These are phyloP conservation scores for Murraya paniculata DNA, from an alignment of 345 rosid species.

Conservation along the genomic window DNA sequence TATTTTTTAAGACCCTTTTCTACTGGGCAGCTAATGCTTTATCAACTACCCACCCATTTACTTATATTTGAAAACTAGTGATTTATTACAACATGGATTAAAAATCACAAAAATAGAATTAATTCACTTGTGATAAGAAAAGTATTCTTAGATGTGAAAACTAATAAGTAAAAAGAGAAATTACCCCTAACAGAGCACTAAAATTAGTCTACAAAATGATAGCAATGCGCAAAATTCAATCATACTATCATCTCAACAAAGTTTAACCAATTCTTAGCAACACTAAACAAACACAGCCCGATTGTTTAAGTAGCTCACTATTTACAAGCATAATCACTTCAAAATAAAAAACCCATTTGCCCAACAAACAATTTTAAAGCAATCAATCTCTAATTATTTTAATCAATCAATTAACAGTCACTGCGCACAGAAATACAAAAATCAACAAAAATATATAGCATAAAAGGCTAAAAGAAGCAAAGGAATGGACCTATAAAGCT, in stretches of 20 bases:
- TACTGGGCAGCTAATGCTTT: background rate
- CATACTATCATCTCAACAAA: background rate
- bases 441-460: background rate
- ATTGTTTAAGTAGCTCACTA: background rate
- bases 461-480: background rate
- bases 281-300: background rate
- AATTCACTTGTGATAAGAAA: background rate
- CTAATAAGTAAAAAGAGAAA: background rate
- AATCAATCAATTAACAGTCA: background rate
- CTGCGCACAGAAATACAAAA: background rate
- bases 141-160: background rate
- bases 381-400: background rate
- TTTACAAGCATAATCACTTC: background rate
- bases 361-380: background rate
- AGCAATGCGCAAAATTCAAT: background rate
- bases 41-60: too few species aligned
- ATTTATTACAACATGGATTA: background rate
- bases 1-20: background rate
- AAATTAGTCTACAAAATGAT: background rate
- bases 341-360: background rate
- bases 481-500: slow-evolving; percentile 54
- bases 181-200: background rate
- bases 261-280: background rate
- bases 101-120: background rate
- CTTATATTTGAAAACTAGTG: background rate